These are phyloP conservation scores for Flaveria ramosissima DNA, from an alignment of 129 eudicot genomes.

Conservation along the genomic window DNA sequence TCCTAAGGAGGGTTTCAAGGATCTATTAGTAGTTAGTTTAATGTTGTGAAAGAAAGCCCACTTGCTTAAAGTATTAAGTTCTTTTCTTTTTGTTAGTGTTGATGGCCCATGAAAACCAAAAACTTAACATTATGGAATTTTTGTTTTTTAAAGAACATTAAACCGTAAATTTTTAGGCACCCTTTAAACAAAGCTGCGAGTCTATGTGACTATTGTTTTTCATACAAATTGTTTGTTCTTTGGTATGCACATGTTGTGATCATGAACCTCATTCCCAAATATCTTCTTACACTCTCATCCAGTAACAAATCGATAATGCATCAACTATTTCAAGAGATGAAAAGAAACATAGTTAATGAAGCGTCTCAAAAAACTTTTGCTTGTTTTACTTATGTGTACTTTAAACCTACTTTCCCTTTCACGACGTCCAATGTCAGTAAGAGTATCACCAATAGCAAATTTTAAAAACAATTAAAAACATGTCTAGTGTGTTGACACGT, in stretches of 20 bases:
- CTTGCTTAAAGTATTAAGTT: slow-evolving; percentile 1
- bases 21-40: too few relatives aligned
- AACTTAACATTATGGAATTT: too few relatives aligned
- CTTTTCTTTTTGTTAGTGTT: slow-evolving; percentile 7
- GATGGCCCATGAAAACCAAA: neutral
- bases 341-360: neutral
- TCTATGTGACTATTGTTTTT: too few relatives aligned
- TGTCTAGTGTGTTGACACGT: too few relatives aligned
- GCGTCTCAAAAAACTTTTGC: neutral
- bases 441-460: too few relatives aligned
- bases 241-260: neutral
- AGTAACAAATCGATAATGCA: neutral
- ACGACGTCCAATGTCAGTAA: neutral
- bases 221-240: neutral
- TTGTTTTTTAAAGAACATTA: too few relatives aligned
- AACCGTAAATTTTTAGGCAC: neutral
- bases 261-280: neutral
- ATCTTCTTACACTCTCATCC: neutral
- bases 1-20: too few relatives aligned
- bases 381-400: too few relatives aligned
- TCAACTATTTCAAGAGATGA: slow-evolving; percentile 5
- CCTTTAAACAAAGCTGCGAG: neutral
- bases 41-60: neutral
- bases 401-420: neutral
- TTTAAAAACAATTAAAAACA: too few relatives aligned